Percentiles rank a stretch among this genome's conserved stretches.
Evolutionary conservation across 768 basidiomycete genomes (phyloP).

Genomic region (Crassisporium funariophilum): DNA sequence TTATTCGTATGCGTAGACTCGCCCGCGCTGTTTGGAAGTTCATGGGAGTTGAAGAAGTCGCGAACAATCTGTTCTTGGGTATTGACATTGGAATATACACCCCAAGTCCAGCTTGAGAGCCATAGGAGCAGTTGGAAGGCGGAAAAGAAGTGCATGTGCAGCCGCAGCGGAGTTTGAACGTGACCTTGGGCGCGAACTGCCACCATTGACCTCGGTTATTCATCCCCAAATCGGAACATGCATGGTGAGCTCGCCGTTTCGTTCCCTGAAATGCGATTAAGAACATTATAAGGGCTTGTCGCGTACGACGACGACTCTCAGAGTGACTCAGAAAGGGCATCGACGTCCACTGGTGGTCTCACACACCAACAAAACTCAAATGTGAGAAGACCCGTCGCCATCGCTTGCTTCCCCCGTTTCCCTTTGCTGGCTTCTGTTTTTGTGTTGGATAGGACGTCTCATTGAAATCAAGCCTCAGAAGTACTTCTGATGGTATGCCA

Average conservation of each 20-base stretch:
- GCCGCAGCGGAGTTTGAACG: conserved; percentile 17
- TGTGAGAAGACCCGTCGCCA: conserved; percentile 62
- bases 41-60: conserved; percentile 50
- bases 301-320: conserved; percentile 67
- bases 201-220: conserved; percentile 15
- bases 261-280: neutral
- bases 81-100: conserved; percentile 22
- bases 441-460: conserved; percentile 65
- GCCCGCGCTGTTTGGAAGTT: conserved; percentile 17
- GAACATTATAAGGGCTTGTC: conserved; percentile 48
- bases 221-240: conserved; percentile 22
- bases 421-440: conserved; percentile 65
- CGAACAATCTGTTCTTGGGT: conserved; percentile 40
- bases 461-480: conserved; percentile 40
- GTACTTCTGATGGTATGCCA: conserved; percentile 44
- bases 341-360: conserved; percentile 27
- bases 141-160: conserved; percentile 31
- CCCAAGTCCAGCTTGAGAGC: conserved; percentile 38
- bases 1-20: conserved; percentile 86
- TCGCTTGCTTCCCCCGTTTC: conserved; percentile 48
- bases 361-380: conserved; percentile 33
- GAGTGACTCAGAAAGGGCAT: conserved; percentile 53
- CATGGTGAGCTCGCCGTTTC: conserved; percentile 18
- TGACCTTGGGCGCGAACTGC: conserved; percentile 20
- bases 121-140: conserved; percentile 33